phyloP scores from a whole-genome alignment of 768 basidiomycete species.

The Amanita polypyramis region DNA sequence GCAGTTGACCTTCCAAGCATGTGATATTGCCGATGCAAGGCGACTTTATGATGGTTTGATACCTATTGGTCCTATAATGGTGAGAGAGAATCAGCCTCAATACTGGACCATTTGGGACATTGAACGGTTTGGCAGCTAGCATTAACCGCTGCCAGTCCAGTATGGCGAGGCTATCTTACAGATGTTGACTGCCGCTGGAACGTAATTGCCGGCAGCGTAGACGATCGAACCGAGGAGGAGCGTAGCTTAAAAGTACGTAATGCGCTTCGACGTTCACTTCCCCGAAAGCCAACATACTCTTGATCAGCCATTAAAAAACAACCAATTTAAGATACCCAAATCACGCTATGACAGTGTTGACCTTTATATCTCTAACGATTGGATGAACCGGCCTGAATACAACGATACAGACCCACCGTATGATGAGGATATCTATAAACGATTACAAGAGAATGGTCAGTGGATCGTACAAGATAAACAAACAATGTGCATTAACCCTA shows the following conservation, averaged over 20 bases:
- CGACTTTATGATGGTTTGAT: constrained; percentile 94
- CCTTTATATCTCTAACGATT: constrained; percentile 80
- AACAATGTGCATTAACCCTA: background rate
- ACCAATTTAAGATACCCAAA: constrained; percentile 79
- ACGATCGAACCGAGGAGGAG: constrained; percentile 94
- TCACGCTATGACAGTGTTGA: constrained; percentile 97
- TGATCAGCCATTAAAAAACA: constrained; percentile 63
- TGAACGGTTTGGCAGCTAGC: constrained; percentile 54
- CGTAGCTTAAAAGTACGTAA: constrained; percentile 66
- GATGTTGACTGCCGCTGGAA: constrained; percentile 99
- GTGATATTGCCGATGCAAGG: constrained; percentile 85
- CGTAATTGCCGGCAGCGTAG: constrained; percentile 96
- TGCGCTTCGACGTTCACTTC: background rate
- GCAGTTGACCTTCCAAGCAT: constrained; percentile 96
- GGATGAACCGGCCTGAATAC: constrained; percentile 86
- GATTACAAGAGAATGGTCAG: constrained; percentile 70
- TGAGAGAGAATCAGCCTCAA: constrained; percentile 23
- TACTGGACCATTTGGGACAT: constrained; percentile 5
- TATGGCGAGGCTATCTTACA: constrained; percentile 89
- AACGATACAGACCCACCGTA: constrained; percentile 82
- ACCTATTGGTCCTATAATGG: constrained; percentile 92
- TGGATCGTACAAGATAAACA: background rate
- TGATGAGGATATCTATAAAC: constrained; percentile 61
- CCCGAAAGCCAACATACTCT: constrained; percentile 2
- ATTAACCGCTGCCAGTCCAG: constrained; percentile 86